A percentile compares a stretch with the other conserved stretches of the same genome.
Conservation (phyloP, 352 stramenopile genomes). For the Pythium rishiriense region DNA sequence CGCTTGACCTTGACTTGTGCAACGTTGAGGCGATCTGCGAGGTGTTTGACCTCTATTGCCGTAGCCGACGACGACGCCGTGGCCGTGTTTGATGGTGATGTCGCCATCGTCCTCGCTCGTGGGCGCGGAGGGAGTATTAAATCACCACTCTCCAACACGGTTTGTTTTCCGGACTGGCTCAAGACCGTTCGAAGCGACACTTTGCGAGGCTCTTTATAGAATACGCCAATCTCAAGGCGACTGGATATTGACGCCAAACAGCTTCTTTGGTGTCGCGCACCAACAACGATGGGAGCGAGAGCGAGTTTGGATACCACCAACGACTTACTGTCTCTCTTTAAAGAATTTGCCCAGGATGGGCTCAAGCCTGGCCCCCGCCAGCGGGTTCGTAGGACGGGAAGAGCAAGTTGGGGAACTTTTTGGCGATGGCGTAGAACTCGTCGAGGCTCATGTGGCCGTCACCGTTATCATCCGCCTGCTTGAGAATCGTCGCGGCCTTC, state of each 20-base stretch:
- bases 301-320: neutral
- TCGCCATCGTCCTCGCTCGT: conserved; percentile 1
- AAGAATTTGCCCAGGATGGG: too few species aligned
- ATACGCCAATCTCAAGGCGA: too few species aligned
- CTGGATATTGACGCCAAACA: neutral
- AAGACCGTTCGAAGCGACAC: neutral
- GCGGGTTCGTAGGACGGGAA: conserved; percentile 64
- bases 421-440: conserved; percentile 85
- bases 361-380: conserved; percentile 1
- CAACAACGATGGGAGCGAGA: too few species aligned
- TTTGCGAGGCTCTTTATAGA: neutral
- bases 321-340: too few species aligned
- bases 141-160: too few species aligned
- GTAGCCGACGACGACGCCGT: neutral
- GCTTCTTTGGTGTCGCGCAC: neutral
- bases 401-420: conserved; percentile 91
- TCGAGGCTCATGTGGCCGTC: conserved; percentile 77
- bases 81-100: neutral
- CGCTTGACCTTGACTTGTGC: conserved; percentile 70
- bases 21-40: conserved; percentile 59
- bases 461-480: conserved; percentile 80
- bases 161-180: neutral
- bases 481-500: conserved; percentile 85
- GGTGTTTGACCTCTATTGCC: conserved; percentile 46
- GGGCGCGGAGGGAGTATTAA: neutral